These are phyloP conservation scores for Malassezia pachydermatis DNA, from an alignment of 1,284 basidiomycete genomes.

Conservation along the genomic window DNA sequence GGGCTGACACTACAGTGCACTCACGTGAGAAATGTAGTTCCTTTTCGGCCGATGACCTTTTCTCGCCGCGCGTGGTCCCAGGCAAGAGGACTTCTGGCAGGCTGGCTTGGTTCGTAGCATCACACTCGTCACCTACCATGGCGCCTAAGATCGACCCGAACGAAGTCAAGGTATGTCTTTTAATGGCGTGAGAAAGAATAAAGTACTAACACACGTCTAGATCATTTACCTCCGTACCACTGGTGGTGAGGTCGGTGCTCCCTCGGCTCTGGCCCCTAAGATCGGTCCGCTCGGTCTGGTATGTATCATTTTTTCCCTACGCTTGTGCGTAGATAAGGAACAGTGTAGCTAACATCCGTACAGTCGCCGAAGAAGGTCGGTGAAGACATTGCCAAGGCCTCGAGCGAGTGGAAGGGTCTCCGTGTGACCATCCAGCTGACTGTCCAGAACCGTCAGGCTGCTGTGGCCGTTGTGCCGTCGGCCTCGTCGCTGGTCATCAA, in stretches of 20 bases:
- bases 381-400: slow-evolving; percentile 99
- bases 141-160: slow-evolving; percentile 60
- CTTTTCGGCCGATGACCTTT: slow-evolving; percentile 14
- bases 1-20: not conserved
- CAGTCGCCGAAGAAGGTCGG: slow-evolving; percentile 99
- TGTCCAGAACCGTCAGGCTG: slow-evolving; percentile 99
- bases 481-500: slow-evolving; percentile 96
- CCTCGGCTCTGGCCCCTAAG: slow-evolving; percentile 96
- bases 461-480: slow-evolving; percentile 91
- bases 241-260: slow-evolving; percentile 99
- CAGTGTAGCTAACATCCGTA: slow-evolving; percentile 8
- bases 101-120: slow-evolving; percentile 13
- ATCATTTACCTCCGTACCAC: slow-evolving; percentile 99
- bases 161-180: slow-evolving; percentile 62
- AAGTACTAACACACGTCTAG: slow-evolving; percentile 21
- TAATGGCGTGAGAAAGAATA: not conserved
- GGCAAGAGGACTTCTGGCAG: not conserved
- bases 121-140: slow-evolving; percentile 34
- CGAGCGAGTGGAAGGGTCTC: slow-evolving; percentile 97
- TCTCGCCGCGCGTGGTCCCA: slow-evolving; percentile 1
- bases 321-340: too few species aligned
- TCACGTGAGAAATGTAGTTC: slow-evolving; percentile 14
- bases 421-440: slow-evolving; percentile 97
- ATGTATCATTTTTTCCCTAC: slow-evolving; percentile 48
- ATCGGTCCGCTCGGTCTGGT: slow-evolving; percentile 99